A percentile compares a stretch with the other conserved stretches of the same genome.
Evolutionary conservation across 2,329 filamentous ascomycete species (phyloP).

Genomic region (Xenosphaeropsis pyriputrescens): DNA sequence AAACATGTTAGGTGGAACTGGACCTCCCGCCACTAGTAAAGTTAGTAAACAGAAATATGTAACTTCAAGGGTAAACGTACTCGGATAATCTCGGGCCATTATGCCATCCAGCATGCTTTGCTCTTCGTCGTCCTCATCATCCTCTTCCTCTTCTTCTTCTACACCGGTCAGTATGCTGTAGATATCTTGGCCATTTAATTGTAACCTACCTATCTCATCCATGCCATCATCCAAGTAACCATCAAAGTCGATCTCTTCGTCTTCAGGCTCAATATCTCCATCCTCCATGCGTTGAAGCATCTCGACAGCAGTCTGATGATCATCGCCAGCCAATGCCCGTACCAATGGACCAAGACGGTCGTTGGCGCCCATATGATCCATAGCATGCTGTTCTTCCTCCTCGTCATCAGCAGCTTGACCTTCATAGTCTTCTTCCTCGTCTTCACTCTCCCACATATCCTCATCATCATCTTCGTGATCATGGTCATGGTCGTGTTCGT

Average conservation of each 20-base stretch:
- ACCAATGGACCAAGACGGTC: constrained; percentile 36
- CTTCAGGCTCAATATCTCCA: constrained; percentile 34
- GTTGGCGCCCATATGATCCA: constrained; percentile 24
- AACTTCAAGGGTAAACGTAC: constrained; percentile 23
- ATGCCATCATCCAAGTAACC: constrained; percentile 39
- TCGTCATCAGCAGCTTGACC: constrained; percentile 36
- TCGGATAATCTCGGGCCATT: constrained; percentile 25
- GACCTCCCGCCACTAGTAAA: constrained; percentile 21
- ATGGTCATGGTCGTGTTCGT: constrained; percentile 50
- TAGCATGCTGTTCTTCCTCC: constrained; percentile 31
- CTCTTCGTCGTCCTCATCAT: constrained; percentile 53
- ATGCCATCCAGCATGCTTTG: constrained; percentile 41
- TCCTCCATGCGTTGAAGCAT: constrained; percentile 23
- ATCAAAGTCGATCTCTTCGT: constrained; percentile 19
- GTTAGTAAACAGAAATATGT: neutral
- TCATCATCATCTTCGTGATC: constrained; percentile 44
- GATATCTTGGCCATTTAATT: neutral
- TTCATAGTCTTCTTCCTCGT: constrained; percentile 40
- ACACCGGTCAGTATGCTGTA: constrained; percentile 9
- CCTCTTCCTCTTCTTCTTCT: constrained; percentile 52
- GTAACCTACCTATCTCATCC: constrained; percentile 39
- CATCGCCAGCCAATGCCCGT: constrained; percentile 28
- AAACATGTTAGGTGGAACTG: constrained; percentile 27
- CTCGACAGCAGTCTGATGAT: constrained; percentile 17
- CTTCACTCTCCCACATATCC: constrained; percentile 47